phyloP scores from a whole-genome alignment of 306 rosid genomes.

The Herpetospermum pedunculosum region DNA sequence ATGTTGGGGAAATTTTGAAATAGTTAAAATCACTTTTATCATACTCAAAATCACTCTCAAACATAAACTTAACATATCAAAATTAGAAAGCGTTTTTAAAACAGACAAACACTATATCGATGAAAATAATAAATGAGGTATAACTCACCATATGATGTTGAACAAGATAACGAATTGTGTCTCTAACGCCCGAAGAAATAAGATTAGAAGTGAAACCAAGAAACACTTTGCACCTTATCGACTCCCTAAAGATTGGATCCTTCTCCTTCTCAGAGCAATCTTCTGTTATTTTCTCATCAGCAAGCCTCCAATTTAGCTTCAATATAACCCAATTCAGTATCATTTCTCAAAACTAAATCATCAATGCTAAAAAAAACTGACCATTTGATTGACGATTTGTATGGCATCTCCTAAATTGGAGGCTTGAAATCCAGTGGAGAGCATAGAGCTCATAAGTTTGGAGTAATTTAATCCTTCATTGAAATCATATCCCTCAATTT shows the following conservation, averaged over 20 bases:
- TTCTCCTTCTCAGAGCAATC: constrained; percentile 49
- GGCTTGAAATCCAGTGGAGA: constrained; percentile 82
- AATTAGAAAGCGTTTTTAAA: neutral
- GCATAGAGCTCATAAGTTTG: constrained; percentile 47
- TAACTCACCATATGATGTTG: constrained; percentile 77
- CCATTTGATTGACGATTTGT: constrained; percentile 67
- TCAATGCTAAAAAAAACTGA: constrained; percentile 8
- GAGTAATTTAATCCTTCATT: constrained; percentile 53
- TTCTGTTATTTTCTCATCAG: constrained; percentile 40
- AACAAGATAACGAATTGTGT: constrained; percentile 58
- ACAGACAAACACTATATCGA: neutral
- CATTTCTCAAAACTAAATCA: constrained; percentile 1
- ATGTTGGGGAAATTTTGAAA: too few relatives aligned
- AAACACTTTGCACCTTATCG: constrained; percentile 62
- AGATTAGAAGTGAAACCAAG: constrained; percentile 93
- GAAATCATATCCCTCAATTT: constrained; percentile 76
- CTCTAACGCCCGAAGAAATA: constrained; percentile 87
- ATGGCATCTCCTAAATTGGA: constrained; percentile 78
- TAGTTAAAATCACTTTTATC: too few relatives aligned
- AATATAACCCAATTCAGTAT: constrained; percentile 17
- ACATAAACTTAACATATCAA: too few relatives aligned
- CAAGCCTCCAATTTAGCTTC: constrained; percentile 90
- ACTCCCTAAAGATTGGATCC: constrained; percentile 35
- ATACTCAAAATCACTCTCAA: too few relatives aligned
- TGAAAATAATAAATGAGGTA: neutral